Evolutionary conservation across 2,329 filamentous ascomycete genomes (phyloP).

Genomic region (Hypoxylon sp.): DNA sequence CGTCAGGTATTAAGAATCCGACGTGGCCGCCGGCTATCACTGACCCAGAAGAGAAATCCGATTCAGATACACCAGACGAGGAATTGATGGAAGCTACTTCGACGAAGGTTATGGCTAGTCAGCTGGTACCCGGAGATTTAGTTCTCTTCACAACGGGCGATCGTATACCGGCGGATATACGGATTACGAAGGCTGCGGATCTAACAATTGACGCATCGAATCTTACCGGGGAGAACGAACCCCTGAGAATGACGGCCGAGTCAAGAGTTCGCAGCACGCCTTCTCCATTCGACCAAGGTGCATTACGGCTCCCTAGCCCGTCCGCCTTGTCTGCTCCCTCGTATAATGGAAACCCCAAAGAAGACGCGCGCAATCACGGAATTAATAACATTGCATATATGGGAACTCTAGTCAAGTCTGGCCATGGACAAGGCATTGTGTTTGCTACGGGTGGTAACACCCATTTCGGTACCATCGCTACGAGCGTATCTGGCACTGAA

Average conservation of each 20-base stretch:
- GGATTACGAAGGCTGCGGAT: conserved; percentile 90
- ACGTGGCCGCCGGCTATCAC: conserved; percentile 63
- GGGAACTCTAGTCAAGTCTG: conserved; percentile 95
- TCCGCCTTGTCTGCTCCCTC: conserved; percentile 64
- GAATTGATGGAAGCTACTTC: conserved; percentile 78
- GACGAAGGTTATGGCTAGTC: conserved; percentile 84
- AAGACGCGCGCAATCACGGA: conserved; percentile 77
- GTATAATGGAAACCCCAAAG: conserved; percentile 70
- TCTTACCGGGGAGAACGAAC: conserved; percentile 95
- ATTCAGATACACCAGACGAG: conserved; percentile 70
- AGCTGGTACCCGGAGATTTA: conserved; percentile 91
- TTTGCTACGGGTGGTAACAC: conserved; percentile 94
- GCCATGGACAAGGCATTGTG: conserved; percentile 96
- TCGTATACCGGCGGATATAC: conserved; percentile 94
- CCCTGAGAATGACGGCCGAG: conserved; percentile 81
- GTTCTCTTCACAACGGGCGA: conserved; percentile 96
- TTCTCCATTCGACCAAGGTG: conserved; percentile 47
- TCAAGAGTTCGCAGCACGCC: conserved; percentile 58
- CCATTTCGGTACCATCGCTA: conserved; percentile 95
- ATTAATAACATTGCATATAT: conserved; percentile 96
- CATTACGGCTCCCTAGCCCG: conserved; percentile 54
- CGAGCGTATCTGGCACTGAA: conserved; percentile 93
- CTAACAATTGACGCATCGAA: conserved; percentile 97
- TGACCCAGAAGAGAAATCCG: conserved; percentile 62
- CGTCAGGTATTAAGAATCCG: conserved; percentile 53